Conservation (phyloP, 2,329 filamentous ascomycete species). For the Helminthosporium solani region DNA sequence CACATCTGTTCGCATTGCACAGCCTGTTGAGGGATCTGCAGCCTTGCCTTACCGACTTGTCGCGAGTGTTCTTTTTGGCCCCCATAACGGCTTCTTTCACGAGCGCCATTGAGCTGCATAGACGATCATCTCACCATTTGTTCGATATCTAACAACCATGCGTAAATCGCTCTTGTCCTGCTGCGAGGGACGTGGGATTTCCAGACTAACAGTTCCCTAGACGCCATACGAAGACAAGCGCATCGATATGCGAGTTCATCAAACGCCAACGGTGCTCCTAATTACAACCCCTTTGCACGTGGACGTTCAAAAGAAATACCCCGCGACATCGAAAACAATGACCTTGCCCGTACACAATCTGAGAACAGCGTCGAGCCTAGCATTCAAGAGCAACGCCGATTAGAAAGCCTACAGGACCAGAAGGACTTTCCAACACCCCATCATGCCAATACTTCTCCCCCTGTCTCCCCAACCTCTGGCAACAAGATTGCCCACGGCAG, state of each 20-base stretch:
- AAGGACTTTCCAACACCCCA: constrained; percentile 31
- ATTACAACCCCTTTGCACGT: constrained; percentile 40
- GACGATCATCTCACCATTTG: neutral
- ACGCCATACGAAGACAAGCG: constrained; percentile 39
- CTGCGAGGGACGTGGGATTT: neutral
- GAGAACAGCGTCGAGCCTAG: constrained; percentile 23
- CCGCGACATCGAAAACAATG: constrained; percentile 32
- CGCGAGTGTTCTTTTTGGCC: neutral
- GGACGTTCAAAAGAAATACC: constrained; percentile 24
- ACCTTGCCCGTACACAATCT: constrained; percentile 23
- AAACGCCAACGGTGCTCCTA: constrained; percentile 22
- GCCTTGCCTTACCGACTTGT: neutral
- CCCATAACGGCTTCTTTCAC: neutral
- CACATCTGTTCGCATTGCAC: neutral
- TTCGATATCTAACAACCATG: neutral
- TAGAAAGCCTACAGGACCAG: constrained; percentile 25
- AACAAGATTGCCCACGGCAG: constrained; percentile 9
- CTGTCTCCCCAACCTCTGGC: constrained; percentile 22
- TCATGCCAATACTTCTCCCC: constrained; percentile 34
- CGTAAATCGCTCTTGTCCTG: neutral
- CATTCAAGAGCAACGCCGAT: constrained; percentile 28
- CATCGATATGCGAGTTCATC: constrained; percentile 36
- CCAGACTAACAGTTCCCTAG: constrained; percentile 20
- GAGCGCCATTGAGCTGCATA: neutral
- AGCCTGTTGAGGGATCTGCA: neutral